Base-by-base conservation (phyloP, 768 basidiomycete species). In the Macrolepiota dolichaula region DNA sequence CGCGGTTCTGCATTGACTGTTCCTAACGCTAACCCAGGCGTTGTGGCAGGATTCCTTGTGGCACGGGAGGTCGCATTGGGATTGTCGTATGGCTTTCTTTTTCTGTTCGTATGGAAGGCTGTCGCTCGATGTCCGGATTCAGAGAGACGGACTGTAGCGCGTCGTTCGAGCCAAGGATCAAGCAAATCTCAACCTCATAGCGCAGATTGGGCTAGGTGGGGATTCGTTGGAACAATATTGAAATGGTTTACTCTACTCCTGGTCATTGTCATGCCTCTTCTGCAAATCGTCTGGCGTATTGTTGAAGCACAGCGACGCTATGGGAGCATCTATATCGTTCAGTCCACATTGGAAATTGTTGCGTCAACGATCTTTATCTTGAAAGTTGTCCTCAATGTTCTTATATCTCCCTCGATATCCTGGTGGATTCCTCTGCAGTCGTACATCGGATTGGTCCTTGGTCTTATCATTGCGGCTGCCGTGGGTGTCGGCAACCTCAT, bases 61-160 rank as follows among this genome's bases (percentile, higher is more conserved):
- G 71, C 81, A 4, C 84, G 89, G 38, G 91, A 91, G 69, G 73
- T 86, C 29, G 74, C 80, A 52, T 76, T 86, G 61, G 76, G 85
- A 11, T 65, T 89, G 22, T 82, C 88, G 10, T 69, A 81, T 46
- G 85, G 85, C 4, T 73, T 84, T 46, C 80, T 86, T 38, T 85
- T 85, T 67, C 67, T 91, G 15, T 91, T 85, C 67, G 85, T 85
- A 63, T 92, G 91, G 91, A 73, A 73, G 40, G 82, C 86, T 62
- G 85, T 87, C 44, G 80, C 83, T 15, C 77, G 78, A 60, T 79
- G 85, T 52, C 86, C 88, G n/a, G 70, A 70, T 24, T 37, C 36
- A 50, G 53, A 53, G 63, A 52, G 55, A 62, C 12, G 61, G 61
- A 57, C 61, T 63, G 49, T 53, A 13, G 61, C 54, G 44, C 51